A percentile compares a stretch with the other conserved stretches of the same genome.
Evolutionary conservation across 2,329 filamentous ascomycete genomes (phyloP).

Genomic region (Epichloe glyceriae): DNA sequence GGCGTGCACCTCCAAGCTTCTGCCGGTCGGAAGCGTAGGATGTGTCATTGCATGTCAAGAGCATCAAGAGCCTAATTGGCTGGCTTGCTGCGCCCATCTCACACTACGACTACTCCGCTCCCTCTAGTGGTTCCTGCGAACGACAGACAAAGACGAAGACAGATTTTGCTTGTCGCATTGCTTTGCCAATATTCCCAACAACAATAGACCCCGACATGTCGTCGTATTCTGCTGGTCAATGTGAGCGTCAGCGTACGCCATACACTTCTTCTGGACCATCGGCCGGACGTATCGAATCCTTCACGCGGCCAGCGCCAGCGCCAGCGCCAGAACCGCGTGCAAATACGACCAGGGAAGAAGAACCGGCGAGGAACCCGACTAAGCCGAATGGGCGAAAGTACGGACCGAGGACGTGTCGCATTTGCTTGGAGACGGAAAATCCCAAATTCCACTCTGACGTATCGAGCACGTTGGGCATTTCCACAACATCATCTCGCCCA

Average conservation of each 20-base stretch:
- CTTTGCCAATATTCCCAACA: not conserved
- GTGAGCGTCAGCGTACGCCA: slow-evolving; percentile 4
- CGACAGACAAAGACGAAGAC: not conserved
- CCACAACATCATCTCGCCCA: slow-evolving; percentile 21
- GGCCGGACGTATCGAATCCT: not conserved
- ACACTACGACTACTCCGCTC: not conserved
- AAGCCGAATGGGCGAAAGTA: slow-evolving; percentile 33
- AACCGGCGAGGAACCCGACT: slow-evolving; percentile 7
- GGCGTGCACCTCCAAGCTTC: not conserved
- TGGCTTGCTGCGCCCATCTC: not conserved
- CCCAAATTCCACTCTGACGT: slow-evolving; percentile 31
- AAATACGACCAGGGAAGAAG: not conserved
- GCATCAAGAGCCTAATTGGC: not conserved
- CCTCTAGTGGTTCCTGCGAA: not conserved
- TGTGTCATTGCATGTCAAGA: slow-evolving; percentile 1
- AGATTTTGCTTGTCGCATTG: not conserved
- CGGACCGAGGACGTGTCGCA: slow-evolving; percentile 67
- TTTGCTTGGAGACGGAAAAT: slow-evolving; percentile 62
- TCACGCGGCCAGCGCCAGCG: slow-evolving; percentile 1
- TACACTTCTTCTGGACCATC: slow-evolving; percentile 1
- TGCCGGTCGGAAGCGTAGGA: slow-evolving; percentile 1
- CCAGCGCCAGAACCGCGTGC: not conserved
- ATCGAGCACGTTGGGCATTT: slow-evolving; percentile 20
- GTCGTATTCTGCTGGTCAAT: slow-evolving; percentile 11
- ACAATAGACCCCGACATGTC: slow-evolving; percentile 16